These are phyloP conservation scores for Tilletia walkeri DNA, from an alignment of 1,284 basidiomycete genomes.

Conservation along the genomic window DNA sequence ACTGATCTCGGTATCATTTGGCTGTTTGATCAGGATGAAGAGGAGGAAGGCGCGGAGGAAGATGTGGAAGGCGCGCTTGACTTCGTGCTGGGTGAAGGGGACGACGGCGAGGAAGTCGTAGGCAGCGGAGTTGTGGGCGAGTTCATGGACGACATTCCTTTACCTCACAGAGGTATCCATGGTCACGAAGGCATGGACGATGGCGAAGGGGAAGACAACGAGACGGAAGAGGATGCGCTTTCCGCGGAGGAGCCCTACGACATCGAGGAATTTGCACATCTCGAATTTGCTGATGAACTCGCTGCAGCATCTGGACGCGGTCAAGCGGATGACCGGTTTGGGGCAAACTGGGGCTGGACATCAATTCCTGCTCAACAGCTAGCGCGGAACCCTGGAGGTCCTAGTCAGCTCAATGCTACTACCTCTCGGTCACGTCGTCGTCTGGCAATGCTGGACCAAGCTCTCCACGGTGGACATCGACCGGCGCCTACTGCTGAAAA, in stretches of 20 bases:
- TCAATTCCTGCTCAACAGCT: slow-evolving; percentile 9
- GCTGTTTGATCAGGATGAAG: slow-evolving; percentile 52
- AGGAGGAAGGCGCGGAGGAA: slow-evolving; percentile 51
- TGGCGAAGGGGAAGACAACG: slow-evolving; percentile 30
- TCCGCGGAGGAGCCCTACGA: slow-evolving; percentile 40
- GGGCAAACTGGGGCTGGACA: slow-evolving; percentile 53
- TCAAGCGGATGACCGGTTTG: slow-evolving; percentile 47
- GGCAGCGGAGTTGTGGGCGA: slow-evolving; percentile 18
- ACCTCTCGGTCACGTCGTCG: slow-evolving; percentile 11
- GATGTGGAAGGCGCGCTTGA: slow-evolving; percentile 19
- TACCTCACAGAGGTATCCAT: background rate
- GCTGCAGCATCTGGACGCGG: slow-evolving; percentile 19
- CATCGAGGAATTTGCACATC: slow-evolving; percentile 41
- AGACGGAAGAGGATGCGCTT: slow-evolving; percentile 35
- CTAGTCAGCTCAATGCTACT: background rate
- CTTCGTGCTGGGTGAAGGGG: slow-evolving; percentile 36
- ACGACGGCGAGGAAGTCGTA: slow-evolving; percentile 21
- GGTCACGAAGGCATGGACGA: slow-evolving; percentile 23
- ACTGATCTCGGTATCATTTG: background rate
- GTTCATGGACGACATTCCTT: slow-evolving; percentile 22
- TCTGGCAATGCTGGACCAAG: background rate
- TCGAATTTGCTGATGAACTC: slow-evolving; percentile 45
- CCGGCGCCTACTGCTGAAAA: background rate
- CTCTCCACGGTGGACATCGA: background rate
- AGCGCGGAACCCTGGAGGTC: slow-evolving; percentile 1